phyloP scores from a whole-genome alignment of 192 early-diverging fungal genomes.

The Coemansia sp. region DNA sequence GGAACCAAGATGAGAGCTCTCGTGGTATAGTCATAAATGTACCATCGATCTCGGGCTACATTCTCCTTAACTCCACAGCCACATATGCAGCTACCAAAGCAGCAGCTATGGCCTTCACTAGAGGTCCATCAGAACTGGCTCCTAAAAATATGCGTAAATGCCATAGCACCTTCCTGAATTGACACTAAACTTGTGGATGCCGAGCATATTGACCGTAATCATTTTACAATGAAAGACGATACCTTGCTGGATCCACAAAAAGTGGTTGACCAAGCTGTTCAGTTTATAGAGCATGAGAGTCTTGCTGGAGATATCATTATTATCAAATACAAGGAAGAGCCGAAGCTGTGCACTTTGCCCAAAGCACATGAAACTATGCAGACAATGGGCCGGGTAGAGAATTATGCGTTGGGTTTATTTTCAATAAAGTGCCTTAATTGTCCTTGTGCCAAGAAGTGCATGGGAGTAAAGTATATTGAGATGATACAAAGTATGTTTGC shows the following conservation, averaged over 20 bases:
- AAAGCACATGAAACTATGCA: constrained; percentile 17
- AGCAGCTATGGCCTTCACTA: constrained; percentile 60
- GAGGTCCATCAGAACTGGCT: constrained; percentile 32
- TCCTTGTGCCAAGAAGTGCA: too few species aligned
- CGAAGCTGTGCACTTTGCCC: constrained; percentile 15
- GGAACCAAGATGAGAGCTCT: constrained; percentile 40
- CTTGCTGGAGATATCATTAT: constrained; percentile 48
- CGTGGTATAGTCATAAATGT: constrained; percentile 68
- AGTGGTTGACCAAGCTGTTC: constrained; percentile 55
- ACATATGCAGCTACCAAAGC: constrained; percentile 72
- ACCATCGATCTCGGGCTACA: constrained; percentile 64
- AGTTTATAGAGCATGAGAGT: constrained; percentile 51
- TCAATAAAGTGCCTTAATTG: too few species aligned
- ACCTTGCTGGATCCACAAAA: constrained; percentile 29
- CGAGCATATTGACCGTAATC: constrained; percentile 32
- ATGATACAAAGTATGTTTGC: too few species aligned
- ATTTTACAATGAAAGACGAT: constrained; percentile 11
- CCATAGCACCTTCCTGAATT: constrained; percentile 55
- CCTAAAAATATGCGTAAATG: constrained; percentile 61
- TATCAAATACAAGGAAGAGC: constrained; percentile 9
- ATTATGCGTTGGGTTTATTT: too few species aligned
- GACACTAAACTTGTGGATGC: constrained; percentile 53
- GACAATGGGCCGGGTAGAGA: too few species aligned
- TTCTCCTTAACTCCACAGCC: constrained; percentile 51
- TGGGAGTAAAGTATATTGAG: too few species aligned